Percentiles rank a stretch among this genome's conserved stretches.
Conservation (phyloP, 805 yeast genomes). For the Starmerella stellata region DNA sequence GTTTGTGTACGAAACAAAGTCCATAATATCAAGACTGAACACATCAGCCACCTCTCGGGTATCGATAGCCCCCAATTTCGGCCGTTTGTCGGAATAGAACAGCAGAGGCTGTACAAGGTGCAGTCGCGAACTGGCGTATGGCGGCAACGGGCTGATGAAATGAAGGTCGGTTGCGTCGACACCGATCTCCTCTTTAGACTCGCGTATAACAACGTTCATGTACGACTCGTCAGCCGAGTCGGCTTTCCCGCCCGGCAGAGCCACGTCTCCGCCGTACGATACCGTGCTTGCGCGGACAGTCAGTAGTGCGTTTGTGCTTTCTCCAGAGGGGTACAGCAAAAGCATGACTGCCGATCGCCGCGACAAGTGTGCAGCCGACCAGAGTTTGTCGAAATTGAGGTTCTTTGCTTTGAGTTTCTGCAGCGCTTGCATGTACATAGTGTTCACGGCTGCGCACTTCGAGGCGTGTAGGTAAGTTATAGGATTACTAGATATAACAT, state of each 20-base stretch:
- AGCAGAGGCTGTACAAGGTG: constrained; percentile 37
- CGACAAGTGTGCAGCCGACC: constrained; percentile 43
- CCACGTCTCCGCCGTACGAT: constrained; percentile 75
- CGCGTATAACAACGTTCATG: constrained; percentile 62
- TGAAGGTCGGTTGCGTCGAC: constrained; percentile 41
- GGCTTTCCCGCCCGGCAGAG: constrained; percentile 88
- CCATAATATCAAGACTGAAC: constrained; percentile 17
- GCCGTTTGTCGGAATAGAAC: not conserved
- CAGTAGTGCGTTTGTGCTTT: constrained; percentile 38
- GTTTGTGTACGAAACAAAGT: constrained; percentile 11
- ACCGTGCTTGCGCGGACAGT: constrained; percentile 60
- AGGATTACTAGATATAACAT: too few relatives aligned
- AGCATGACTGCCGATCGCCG: constrained; percentile 70
- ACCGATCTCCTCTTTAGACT: constrained; percentile 79
- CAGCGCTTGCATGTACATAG: too few relatives aligned
- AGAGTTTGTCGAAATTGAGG: too few relatives aligned
- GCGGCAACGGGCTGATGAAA: constrained; percentile 46
- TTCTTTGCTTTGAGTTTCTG: too few relatives aligned
- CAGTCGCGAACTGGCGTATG: constrained; percentile 65
- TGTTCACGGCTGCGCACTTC: too few relatives aligned
- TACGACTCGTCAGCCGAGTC: constrained; percentile 47
- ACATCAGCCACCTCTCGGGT: constrained; percentile 22
- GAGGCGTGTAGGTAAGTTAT: too few relatives aligned
- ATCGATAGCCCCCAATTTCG: constrained; percentile 3
- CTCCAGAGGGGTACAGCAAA: constrained; percentile 41